Evolutionary conservation across 2,329 filamentous ascomycete genomes (phyloP).

Genomic region (Fusarium domesticum): DNA sequence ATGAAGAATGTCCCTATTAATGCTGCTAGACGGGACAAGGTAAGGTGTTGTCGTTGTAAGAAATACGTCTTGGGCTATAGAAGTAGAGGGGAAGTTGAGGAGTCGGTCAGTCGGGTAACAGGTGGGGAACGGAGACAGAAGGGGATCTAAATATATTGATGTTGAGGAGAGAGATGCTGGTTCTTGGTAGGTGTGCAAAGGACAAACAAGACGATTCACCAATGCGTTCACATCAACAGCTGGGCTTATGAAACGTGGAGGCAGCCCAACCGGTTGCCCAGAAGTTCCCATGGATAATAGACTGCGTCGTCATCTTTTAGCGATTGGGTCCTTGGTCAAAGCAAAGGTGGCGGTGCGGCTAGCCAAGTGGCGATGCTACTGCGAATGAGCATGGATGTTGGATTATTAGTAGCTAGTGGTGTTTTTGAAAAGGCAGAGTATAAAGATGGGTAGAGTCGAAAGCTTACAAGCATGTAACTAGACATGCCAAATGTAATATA

Average conservation of each 20-base stretch:
- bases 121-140: background rate
- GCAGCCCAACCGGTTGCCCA: conserved; percentile 21
- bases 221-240: too few species aligned
- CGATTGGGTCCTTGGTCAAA: conserved; percentile 10
- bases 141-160: too few species aligned
- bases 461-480: too few species aligned
- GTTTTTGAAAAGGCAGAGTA: too few species aligned
- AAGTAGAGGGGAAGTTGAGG: background rate
- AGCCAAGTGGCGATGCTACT: background rate
- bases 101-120: background rate
- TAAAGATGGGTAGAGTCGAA: too few species aligned
- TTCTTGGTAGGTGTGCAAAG: too few species aligned
- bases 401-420: background rate
- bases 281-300: conserved; percentile 9
- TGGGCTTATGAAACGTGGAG: conserved; percentile 16
- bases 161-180: too few species aligned
- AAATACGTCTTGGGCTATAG: conserved; percentile 13
- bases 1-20: conserved; percentile 1
- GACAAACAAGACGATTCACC: too few species aligned
- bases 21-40: background rate
- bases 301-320: conserved; percentile 8
- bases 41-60: conserved; percentile 8
- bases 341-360: conserved; percentile 18
- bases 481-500: too few species aligned
- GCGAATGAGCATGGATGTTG: background rate